phyloP scores from a whole-genome alignment of 169 alveolate genomes.

The Plasmodium falciparum region DNA sequence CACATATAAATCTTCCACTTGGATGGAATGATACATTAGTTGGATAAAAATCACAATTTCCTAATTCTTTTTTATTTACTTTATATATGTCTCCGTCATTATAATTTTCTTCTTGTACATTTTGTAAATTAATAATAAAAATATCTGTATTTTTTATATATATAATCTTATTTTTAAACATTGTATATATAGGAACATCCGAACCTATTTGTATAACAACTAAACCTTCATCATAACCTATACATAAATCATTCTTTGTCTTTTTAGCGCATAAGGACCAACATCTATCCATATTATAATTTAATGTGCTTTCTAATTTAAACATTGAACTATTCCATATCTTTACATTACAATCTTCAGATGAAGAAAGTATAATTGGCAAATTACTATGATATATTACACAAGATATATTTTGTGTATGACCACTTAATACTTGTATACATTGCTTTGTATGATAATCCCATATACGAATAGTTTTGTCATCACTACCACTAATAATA shows the following conservation, averaged over 20 bases:
- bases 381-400: constrained; percentile 95
- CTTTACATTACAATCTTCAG: constrained; percentile 97
- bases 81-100: constrained; percentile 75
- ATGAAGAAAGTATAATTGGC: constrained; percentile 95
- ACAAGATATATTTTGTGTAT: constrained; percentile 94
- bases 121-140: constrained; percentile 92
- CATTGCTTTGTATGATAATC: constrained; percentile 98
- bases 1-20: constrained; percentile 96
- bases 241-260: constrained; percentile 86
- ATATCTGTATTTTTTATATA: constrained; percentile 96
- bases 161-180: constrained; percentile 94
- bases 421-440: constrained; percentile 96
- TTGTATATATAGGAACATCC: constrained; percentile 96
- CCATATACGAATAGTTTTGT: constrained; percentile 97
- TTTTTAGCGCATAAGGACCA: constrained; percentile 93
- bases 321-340: constrained; percentile 97
- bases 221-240: constrained; percentile 93
- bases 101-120: constrained; percentile 51
- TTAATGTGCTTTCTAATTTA: constrained; percentile 93
- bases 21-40: constrained; percentile 96
- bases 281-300: constrained; percentile 94
- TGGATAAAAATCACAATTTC: constrained; percentile 95
- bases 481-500: constrained; percentile 97
- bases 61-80: constrained; percentile 89
- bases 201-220: constrained; percentile 96